Evolutionary conservation across 1,284 basidiomycete genomes (phyloP).

Genomic region (Cryptococcus maquisensis): DNA sequence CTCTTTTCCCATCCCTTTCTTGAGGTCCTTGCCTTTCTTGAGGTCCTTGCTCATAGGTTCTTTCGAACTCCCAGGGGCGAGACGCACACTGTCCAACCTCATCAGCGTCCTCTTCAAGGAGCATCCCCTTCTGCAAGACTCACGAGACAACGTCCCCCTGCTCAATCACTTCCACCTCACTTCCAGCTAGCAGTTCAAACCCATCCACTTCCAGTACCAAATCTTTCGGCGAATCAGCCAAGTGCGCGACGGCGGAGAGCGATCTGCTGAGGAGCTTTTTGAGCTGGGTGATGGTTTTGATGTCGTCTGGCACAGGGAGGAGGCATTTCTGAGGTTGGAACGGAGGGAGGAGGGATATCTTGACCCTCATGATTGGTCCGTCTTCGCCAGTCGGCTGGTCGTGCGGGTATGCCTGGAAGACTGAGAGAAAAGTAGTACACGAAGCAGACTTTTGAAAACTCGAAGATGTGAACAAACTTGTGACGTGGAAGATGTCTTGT

Average conservation of each 20-base stretch:
- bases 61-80: slow-evolving; percentile 19
- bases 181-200: slow-evolving; percentile 44
- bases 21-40: neutral
- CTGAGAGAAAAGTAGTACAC: neutral
- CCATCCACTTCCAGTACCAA: slow-evolving; percentile 46
- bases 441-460: neutral
- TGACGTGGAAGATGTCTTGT: neutral
- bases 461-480: neutral
- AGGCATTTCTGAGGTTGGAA: slow-evolving; percentile 33
- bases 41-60: neutral
- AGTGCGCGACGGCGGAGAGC: slow-evolving; percentile 16
- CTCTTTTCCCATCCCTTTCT: neutral
- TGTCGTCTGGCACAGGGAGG: slow-evolving; percentile 19
- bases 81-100: neutral
- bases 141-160: slow-evolving; percentile 41
- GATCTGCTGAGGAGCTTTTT: slow-evolving; percentile 25
- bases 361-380: slow-evolving; percentile 28
- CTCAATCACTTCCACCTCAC: slow-evolving; percentile 31
- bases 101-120: neutral
- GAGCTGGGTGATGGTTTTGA: slow-evolving; percentile 25
- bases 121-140: slow-evolving; percentile 14
- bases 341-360: slow-evolving; percentile 29
- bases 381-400: neutral
- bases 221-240: slow-evolving; percentile 14
- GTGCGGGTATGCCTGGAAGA: neutral